Base-by-base conservation (phyloP, 495 filamentous ascomycete genomes). In the Chaetomium fimeti region DNA sequence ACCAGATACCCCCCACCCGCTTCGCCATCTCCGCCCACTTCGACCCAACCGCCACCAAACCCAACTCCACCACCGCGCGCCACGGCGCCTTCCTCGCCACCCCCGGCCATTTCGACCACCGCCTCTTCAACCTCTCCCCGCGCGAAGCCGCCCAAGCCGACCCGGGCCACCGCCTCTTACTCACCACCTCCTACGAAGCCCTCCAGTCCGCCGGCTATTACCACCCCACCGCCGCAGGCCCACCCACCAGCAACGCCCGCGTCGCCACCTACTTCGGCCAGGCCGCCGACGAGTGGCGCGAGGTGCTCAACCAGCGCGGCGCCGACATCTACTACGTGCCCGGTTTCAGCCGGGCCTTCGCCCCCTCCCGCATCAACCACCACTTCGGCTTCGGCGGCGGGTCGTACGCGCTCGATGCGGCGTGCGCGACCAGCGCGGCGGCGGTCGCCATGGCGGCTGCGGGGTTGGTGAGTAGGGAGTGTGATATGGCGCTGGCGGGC, bases 31-130 rank as follows among this genome's bases (percentile, higher is more conserved):
- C 88, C 22, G 86, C 83, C 15, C 90, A 94, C 62, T 83, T 82
- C 63, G 89, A 93, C 66, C 82, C 86, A 20, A 86, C 87, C 18
- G 87, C 88, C 16, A 87, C 88, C 61, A 82, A 74, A n/a, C 86
- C 85, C 61, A 95, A 93, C 74, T 49, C 45, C n/a, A 49, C 45
- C 18, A 91, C 89, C 49, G 87, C 81, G 45, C 85, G 88, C 66
- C 92, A 88, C 65, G 91, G 91, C 13, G 91, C 89, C 76, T 96
- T 87, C 79, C 88, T 95, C 64, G 84, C 91, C 25, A 82, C 92
- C 60, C 88, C 91, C 0, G 52, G 27, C 27, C 16, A n/a, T 13
- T 54, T 54, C 52, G 52, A 54, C 28, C 24, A 27, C 52, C 52
- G 52, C 16, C 27, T 54, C 15, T 54, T 54, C 28, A 54, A 54